Conservation (phyloP, 2,329 filamentous ascomycete genomes). For the Phialophora chinensis region DNA sequence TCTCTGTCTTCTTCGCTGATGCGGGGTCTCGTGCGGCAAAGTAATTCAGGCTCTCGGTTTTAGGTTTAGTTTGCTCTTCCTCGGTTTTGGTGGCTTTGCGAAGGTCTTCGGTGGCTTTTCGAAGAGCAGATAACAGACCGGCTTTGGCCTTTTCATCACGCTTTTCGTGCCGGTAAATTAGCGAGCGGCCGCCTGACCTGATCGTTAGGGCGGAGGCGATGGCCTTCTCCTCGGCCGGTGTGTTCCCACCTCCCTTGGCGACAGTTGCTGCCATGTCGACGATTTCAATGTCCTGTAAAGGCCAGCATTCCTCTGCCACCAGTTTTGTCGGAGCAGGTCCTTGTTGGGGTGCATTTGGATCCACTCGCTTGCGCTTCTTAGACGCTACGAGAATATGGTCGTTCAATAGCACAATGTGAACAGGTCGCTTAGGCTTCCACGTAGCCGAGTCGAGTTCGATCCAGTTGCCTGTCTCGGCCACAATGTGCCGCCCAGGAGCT, state of each 20-base stretch:
- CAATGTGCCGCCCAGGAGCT: conserved; percentile 86
- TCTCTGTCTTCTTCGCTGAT: conserved; percentile 76
- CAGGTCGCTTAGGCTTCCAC: conserved; percentile 87
- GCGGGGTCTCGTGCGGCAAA: conserved; percentile 79
- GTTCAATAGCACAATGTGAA: conserved; percentile 91
- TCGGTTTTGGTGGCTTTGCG: conserved; percentile 85
- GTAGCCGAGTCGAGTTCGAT: conserved; percentile 96
- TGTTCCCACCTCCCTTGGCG: conserved; percentile 45
- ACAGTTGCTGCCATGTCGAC: conserved; percentile 74
- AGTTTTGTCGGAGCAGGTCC: conserved; percentile 68
- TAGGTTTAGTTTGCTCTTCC: conserved; percentile 82
- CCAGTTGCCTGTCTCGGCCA: conserved; percentile 92
- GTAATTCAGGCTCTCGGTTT: conserved; percentile 79
- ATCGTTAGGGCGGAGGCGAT: conserved; percentile 89
- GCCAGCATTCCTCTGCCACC: conserved; percentile 93
- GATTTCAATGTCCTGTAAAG: conserved; percentile 88
- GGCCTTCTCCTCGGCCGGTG: conserved; percentile 60
- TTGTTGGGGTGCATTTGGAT: conserved; percentile 61
- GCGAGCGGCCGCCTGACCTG: conserved; percentile 85
- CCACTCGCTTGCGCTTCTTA: conserved; percentile 87
- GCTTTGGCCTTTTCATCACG: conserved; percentile 78
- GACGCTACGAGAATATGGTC: conserved; percentile 92
- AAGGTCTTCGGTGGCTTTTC: conserved; percentile 90
- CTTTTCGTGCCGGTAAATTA: conserved; percentile 91
- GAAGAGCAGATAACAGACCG: conserved; percentile 82